Evolutionary conservation across 306 rosid species (phyloP).

Genomic region (Quercus alba): DNA sequence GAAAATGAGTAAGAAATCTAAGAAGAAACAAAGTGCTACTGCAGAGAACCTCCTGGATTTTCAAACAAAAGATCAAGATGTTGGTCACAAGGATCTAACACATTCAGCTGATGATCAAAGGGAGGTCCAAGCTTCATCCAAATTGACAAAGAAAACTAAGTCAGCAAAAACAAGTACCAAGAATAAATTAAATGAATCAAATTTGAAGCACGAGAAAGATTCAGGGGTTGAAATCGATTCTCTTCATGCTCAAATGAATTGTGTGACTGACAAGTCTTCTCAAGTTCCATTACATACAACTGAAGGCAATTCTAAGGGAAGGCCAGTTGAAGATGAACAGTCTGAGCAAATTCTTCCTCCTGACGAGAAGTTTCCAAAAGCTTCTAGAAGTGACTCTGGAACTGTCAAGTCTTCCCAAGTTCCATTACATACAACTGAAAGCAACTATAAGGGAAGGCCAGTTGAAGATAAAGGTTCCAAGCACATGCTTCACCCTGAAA

Average conservation of each 20-base stretch:
- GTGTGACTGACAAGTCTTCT: conserved; percentile 10
- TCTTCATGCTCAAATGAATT: conserved; percentile 15
- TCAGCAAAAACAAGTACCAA: conserved; percentile 13
- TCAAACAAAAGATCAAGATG: conserved; percentile 31
- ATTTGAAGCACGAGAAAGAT: background rate
- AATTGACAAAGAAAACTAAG: conserved; percentile 13
- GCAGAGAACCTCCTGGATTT: conserved; percentile 26
- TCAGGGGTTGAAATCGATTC: conserved; percentile 15
- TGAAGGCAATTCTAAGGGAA: conserved; percentile 2
- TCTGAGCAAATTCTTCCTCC: background rate
- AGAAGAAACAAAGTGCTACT: conserved; percentile 38
- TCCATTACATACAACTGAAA: conserved; percentile 1
- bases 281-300: conserved; percentile 1
- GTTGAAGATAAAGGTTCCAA: conserved; percentile 9
- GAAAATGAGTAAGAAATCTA: conserved; percentile 42
- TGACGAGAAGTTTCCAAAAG: too few species aligned
- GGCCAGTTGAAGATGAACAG: conserved; percentile 16
- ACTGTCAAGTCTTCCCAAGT: background rate
- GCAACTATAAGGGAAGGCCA: conserved; percentile 9
- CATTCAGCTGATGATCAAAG: conserved; percentile 19
- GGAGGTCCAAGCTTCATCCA: conserved; percentile 8
- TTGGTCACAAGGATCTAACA: conserved; percentile 20
- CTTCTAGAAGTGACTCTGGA: too few species aligned
- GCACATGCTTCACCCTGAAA: conserved; percentile 24
- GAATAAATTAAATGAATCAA: conserved; percentile 20